Evolutionary conservation across 2,329 filamentous ascomycete genomes (phyloP).

Genomic region (Fusarium scirpi): DNA sequence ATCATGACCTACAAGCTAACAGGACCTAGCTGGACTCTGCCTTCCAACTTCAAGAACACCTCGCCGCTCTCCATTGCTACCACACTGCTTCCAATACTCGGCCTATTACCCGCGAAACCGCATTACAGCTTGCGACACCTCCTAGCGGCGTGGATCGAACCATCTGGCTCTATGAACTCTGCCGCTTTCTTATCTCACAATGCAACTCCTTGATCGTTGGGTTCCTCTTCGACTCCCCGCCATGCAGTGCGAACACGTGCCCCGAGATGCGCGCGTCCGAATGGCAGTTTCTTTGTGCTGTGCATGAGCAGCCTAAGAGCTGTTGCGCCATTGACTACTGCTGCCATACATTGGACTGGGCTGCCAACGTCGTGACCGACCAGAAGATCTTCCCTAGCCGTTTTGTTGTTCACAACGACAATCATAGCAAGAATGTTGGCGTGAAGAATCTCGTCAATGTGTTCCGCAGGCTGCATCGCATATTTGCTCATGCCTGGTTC

Average conservation of each 20-base stretch:
- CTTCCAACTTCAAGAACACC: conserved; percentile 96
- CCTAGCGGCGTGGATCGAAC: conserved; percentile 86
- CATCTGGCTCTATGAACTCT: conserved; percentile 97
- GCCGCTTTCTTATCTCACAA: conserved; percentile 93
- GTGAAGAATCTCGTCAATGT: conserved; percentile 92
- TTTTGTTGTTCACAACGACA: conserved; percentile 68
- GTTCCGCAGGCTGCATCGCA: conserved; percentile 91
- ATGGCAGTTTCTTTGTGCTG: conserved; percentile 98
- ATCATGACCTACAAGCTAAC: conserved; percentile 25
- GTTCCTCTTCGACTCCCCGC: conserved; percentile 89
- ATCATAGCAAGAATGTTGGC: conserved; percentile 71
- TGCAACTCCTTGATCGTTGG: conserved; percentile 93
- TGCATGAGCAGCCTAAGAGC: conserved; percentile 95
- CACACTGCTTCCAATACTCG: conserved; percentile 76
- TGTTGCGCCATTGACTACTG: conserved; percentile 99
- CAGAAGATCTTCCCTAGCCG: conserved; percentile 95
- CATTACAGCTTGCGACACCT: conserved; percentile 80
- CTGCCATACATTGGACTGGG: conserved; percentile 98
- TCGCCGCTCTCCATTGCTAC: conserved; percentile 89
- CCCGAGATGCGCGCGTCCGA: conserved; percentile 98
- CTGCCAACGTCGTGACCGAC: conserved; percentile 91
- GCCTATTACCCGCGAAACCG: conserved; percentile 81
- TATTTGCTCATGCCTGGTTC: conserved; percentile 99
- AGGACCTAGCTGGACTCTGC: conserved; percentile 85
- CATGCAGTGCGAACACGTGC: conserved; percentile 89